Evolutionary conservation across 1,284 basidiomycete genomes (phyloP).

Genomic region (Ustilago sp.): DNA sequence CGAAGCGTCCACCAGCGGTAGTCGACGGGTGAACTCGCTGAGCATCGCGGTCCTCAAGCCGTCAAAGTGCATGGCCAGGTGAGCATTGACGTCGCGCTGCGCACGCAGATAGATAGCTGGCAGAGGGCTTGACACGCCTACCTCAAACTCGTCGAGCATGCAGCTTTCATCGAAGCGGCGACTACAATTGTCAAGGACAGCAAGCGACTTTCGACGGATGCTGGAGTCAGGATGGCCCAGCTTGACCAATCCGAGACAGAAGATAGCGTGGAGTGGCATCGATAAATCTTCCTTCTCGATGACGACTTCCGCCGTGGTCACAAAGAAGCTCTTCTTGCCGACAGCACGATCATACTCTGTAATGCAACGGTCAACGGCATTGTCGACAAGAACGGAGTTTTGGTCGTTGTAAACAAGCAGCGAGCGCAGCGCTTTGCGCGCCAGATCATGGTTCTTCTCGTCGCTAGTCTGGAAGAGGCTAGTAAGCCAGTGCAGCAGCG

Average conservation of each 20-base stretch:
- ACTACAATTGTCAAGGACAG: slow-evolving; percentile 79
- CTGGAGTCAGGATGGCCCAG: slow-evolving; percentile 80
- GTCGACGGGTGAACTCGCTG: slow-evolving; percentile 79
- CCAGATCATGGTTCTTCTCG: slow-evolving; percentile 70
- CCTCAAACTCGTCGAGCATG: slow-evolving; percentile 73
- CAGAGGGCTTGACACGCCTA: slow-evolving; percentile 80
- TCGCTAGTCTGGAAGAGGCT: slow-evolving; percentile 71
- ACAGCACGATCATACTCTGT: slow-evolving; percentile 73
- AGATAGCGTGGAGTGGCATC: slow-evolving; percentile 81
- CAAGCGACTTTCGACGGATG: slow-evolving; percentile 82
- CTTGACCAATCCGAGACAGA: slow-evolving; percentile 86
- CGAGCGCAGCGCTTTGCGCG: slow-evolving; percentile 78
- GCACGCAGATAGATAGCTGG: slow-evolving; percentile 83
- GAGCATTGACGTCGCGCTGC: slow-evolving; percentile 81
- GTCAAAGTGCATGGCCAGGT: slow-evolving; percentile 84
- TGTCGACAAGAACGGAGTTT: slow-evolving; percentile 77
- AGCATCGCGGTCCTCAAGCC: slow-evolving; percentile 79
- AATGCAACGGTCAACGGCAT: slow-evolving; percentile 80
- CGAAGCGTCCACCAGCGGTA: slow-evolving; percentile 74
- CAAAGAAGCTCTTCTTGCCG: slow-evolving; percentile 76
- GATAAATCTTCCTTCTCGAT: slow-evolving; percentile 74
- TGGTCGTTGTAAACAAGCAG: slow-evolving; percentile 77
- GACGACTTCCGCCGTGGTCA: slow-evolving; percentile 81
- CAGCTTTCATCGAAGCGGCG: slow-evolving; percentile 49
- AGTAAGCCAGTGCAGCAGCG: slow-evolving; percentile 71